Base-by-base conservation (phyloP, 345 rosid genomes). In the Theobroma cacao region DNA sequence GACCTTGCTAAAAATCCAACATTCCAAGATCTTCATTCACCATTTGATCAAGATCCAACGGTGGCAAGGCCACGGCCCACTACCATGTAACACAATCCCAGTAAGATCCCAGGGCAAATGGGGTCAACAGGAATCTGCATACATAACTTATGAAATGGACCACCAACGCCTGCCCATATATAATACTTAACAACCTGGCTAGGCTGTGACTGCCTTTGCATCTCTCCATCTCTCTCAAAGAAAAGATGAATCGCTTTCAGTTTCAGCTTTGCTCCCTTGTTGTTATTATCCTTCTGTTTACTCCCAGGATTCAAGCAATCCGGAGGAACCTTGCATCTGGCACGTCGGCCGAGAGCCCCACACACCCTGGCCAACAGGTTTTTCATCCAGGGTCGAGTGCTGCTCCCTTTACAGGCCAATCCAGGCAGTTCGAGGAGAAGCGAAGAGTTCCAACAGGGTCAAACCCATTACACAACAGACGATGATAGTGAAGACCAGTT, bases 391-490 rank as follows among this genome's bases (percentile, higher is more conserved):
- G 48, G 22, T 15, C 76, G 24, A 53, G 34, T 13, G 3, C 7
- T n/a, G 14, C 77, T 38, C 14, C 64, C 3, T 58, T 58, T 40
- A 40, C 36, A 38, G 76, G 52, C 76, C 76, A 56, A 55, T 48
- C 63, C 34, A 0, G 50, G n/a, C 24, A 56, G 7, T 74, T 56
- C 38, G 66, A 74, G 52, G 77, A 89, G 84, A 87, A 87, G 77
- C 79, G 90, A 63, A 82, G 75, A 69, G 84, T 86, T 55, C 92
- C 90, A 1, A 81, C 89, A 0, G 90, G 92, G 31, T 78, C 89
- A 10, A 89, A 89, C 75, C 92, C 92, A 0, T 74, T 89, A 73
- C 92, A 89, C 77, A 89, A 89, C 81, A 85, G 45, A 82, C 63
- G 85, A 60, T 61, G 83, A 67, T 70, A 41, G 40, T 56, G 33